Evolutionary conservation across 371 early-diverging fungal genomes (phyloP).

Genomic region (Nematocida ironsii): DNA sequence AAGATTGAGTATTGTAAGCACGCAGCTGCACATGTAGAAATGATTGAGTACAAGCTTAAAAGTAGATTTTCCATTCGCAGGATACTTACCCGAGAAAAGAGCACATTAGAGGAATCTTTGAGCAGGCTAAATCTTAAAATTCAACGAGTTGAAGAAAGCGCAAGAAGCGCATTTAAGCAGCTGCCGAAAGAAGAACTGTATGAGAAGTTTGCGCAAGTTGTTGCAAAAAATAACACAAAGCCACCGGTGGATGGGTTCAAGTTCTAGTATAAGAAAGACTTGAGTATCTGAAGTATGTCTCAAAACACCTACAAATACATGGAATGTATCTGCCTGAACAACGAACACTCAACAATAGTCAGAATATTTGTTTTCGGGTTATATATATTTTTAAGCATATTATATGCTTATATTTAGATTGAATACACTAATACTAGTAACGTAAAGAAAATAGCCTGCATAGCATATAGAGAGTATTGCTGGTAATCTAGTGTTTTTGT

Average conservation of each 20-base stretch:
- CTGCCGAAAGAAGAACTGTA: conserved; percentile 38
- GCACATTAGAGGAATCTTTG: neutral
- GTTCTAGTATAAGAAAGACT: neutral
- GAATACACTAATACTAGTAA: too few species aligned
- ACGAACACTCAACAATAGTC: too few species aligned
- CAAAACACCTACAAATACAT: too few species aligned
- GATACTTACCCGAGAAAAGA: conserved; percentile 24
- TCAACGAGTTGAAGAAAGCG: neutral
- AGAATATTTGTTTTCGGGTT: too few species aligned
- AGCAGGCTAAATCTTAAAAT: conserved; percentile 37
- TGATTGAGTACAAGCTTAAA: conserved; percentile 34
- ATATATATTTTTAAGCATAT: too few species aligned
- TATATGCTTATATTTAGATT: too few species aligned
- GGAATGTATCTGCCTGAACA: too few species aligned
- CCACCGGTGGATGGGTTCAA: neutral
- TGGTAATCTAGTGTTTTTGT: too few species aligned
- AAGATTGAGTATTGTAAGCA: conserved; percentile 30
- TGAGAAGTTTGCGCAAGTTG: conserved; percentile 35
- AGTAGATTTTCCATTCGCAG: conserved; percentile 46
- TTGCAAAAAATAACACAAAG: neutral
- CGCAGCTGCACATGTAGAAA: conserved; percentile 27
- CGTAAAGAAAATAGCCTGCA: too few species aligned
- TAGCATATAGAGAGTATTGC: too few species aligned
- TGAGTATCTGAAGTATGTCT: too few species aligned
- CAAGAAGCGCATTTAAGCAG: neutral